These are phyloP conservation scores for Aleurites moluccanus DNA, from an alignment of 441 rosid genomes.

Conservation along the genomic window DNA sequence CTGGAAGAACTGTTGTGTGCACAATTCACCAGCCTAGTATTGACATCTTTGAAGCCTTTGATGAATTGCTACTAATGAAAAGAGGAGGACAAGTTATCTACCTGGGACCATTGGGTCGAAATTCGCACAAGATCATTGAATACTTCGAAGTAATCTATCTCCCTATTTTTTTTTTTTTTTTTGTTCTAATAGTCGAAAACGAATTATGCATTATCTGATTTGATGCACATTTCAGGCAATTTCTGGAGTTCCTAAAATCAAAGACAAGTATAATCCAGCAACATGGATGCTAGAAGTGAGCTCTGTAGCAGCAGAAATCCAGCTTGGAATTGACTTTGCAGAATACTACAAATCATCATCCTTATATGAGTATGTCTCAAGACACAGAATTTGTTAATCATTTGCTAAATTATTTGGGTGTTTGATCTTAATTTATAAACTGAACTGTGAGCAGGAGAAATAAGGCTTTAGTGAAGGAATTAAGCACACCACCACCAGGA, in stretches of 20 bases:
- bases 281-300: slow-evolving; percentile 94
- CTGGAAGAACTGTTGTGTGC: no score
- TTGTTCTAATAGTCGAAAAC: not conserved
- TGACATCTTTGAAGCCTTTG: slow-evolving; percentile 31
- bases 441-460: slow-evolving; percentile 49
- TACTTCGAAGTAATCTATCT: slow-evolving; percentile 61
- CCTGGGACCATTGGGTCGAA: slow-evolving; percentile 74
- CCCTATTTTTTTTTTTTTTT: not conserved
- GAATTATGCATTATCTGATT: slow-evolving; percentile 3
- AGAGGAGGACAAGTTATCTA: slow-evolving; percentile 84
- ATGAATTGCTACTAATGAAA: slow-evolving; percentile 56
- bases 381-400: not conserved
- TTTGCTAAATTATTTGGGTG: not conserved
- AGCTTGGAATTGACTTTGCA: slow-evolving; percentile 60
- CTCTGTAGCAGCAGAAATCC: slow-evolving; percentile 48
- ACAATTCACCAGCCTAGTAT: slow-evolving; percentile 10
- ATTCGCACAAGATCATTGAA: slow-evolving; percentile 57
- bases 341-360: slow-evolving; percentile 60
- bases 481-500: slow-evolving; percentile 66
- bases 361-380: slow-evolving; percentile 52
- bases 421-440: slow-evolving; percentile 4
- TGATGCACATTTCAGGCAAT: slow-evolving; percentile 40
- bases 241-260: slow-evolving; percentile 60
- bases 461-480: slow-evolving; percentile 64
- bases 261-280: slow-evolving; percentile 77